Conservation (phyloP, 352 stramenopile genomes). For the Phytophthora chlamydospora region DNA sequence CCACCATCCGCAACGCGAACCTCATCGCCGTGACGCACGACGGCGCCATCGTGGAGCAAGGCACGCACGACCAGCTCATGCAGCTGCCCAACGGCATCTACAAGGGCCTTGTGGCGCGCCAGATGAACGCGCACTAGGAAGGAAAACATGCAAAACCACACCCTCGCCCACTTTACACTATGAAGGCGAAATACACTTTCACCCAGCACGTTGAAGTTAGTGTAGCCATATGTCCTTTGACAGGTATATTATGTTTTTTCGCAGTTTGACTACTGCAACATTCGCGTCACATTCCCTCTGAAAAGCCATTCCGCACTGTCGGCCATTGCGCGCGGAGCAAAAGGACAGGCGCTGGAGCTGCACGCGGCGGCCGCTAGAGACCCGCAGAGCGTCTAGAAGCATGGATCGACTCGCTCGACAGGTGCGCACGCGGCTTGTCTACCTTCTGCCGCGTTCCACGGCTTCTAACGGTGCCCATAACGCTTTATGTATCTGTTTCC, state of each 20-base stretch:
- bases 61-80: conserved; percentile 76
- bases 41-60: conserved; percentile 43
- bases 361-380: conserved; percentile 13
- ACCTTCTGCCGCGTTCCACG: conserved; percentile 12
- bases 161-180: background rate
- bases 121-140: conserved; percentile 36
- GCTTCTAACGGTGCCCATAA: conserved; percentile 20
- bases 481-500: conserved; percentile 8
- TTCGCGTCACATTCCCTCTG: conserved; percentile 2
- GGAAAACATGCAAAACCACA: background rate
- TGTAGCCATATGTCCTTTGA: conserved; percentile 17
- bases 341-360: conserved; percentile 16
- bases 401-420: conserved; percentile 36
- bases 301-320: too few relatives aligned
- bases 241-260: conserved; percentile 17
- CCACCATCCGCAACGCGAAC: conserved; percentile 43
- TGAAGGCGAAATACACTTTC: conserved; percentile 3
- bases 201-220: conserved; percentile 9
- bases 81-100: conserved; percentile 55
- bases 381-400: conserved; percentile 3
- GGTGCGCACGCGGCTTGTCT: conserved; percentile 17
- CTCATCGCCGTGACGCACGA: conserved; percentile 43
- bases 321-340: conserved; percentile 17
- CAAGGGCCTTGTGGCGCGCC: conserved; percentile 41
- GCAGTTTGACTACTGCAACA: conserved; percentile 18